Conservation (phyloP, 192 early-diverging fungal genomes). For the Backusella tarrabulga region DNA sequence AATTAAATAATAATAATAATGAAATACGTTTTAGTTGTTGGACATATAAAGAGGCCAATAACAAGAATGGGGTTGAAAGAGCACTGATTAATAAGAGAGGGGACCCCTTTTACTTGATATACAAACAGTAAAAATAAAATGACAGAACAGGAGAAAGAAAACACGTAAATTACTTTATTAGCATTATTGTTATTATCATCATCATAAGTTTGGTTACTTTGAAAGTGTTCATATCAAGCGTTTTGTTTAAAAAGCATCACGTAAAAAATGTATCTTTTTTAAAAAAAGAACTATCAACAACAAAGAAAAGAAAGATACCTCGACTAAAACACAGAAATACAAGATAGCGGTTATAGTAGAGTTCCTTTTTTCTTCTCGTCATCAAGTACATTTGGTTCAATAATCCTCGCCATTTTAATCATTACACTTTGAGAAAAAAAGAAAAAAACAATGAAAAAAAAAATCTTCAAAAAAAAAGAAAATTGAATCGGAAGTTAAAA, state of each 20-base stretch:
- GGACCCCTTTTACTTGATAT: neutral
- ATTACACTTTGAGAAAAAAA: neutral
- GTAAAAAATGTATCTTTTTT: neutral
- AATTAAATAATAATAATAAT: too few species aligned
- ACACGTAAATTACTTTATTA: neutral
- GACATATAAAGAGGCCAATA: too few species aligned
- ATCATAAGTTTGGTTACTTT: neutral
- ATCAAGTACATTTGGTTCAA: neutral
- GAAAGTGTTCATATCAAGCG: constrained; percentile 3
- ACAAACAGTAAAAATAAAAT: neutral
- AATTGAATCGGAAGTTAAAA: neutral
- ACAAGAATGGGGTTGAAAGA: too few species aligned
- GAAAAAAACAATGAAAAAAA: neutral
- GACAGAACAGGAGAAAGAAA: neutral
- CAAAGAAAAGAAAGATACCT: neutral
- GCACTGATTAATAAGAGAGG: too few species aligned
- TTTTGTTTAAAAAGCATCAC: constrained; percentile 1
- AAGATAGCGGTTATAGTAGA: neutral
- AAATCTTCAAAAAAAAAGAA: neutral
- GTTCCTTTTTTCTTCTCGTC: neutral
- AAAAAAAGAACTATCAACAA: neutral
- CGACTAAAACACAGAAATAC: neutral
- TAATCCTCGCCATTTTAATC: neutral
- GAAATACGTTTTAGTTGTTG: too few species aligned
- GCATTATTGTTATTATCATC: too few species aligned